Percentiles rank a stretch among this genome's conserved stretches.
Evolutionary conservation across 2,329 filamentous ascomycete species (phyloP).

Genomic region (Magnaporthiopsis poae): DNA sequence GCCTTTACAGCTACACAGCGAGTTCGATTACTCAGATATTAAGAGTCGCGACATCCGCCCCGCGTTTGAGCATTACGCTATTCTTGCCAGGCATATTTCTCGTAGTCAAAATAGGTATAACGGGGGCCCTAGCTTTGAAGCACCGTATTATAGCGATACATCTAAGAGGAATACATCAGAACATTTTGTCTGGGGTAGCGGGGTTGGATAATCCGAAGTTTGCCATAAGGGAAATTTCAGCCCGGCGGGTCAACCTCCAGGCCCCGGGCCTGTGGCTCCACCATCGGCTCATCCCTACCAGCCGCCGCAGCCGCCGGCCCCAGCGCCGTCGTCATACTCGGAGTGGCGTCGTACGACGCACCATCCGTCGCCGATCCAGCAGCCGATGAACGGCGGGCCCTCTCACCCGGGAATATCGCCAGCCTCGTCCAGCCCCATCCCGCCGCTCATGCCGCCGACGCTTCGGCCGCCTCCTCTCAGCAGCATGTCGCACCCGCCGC

Average conservation of each 20-base stretch:
- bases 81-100: too few species aligned
- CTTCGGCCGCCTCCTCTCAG: constrained; percentile 41
- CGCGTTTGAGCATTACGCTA: too few species aligned
- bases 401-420: constrained; percentile 12
- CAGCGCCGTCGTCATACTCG: constrained; percentile 24
- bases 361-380: constrained; percentile 32
- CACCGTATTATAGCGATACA: too few species aligned
- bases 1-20: constrained; percentile 2
- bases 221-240: too few species aligned
- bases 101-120: too few species aligned
- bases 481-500: constrained; percentile 28
- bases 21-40: too few species aligned
- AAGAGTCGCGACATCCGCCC: too few species aligned
- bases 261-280: constrained; percentile 4
- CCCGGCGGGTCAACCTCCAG: constrained; percentile 16
- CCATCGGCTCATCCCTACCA: constrained; percentile 28
- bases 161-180: too few species aligned
- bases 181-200: too few species aligned
- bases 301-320: constrained; percentile 20
- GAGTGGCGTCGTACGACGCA: constrained; percentile 43
- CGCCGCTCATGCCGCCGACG: constrained; percentile 21
- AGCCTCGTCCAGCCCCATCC: constrained; percentile 14
- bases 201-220: too few species aligned
- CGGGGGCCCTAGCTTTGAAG: too few species aligned
- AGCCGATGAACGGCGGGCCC: constrained; percentile 37